These are phyloP conservation scores for Xylariales sp. DNA, from an alignment of 2,329 filamentous ascomycete species.

Conservation along the genomic window DNA sequence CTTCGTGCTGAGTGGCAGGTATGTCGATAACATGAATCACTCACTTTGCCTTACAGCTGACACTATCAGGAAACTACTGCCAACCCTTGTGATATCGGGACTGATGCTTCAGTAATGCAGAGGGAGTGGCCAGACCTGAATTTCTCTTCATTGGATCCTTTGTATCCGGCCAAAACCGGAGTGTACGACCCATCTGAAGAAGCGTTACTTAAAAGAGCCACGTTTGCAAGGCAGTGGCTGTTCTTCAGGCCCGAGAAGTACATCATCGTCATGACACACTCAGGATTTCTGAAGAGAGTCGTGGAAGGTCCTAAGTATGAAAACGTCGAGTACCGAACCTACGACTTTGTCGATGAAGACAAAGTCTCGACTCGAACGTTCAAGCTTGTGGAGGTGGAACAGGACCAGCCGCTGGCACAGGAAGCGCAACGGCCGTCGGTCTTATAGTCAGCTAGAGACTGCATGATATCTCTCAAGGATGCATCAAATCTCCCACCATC, in stretches of 20 bases:
- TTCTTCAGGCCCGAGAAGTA: constrained; percentile 23
- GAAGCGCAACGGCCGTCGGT: neutral
- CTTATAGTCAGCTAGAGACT: neutral
- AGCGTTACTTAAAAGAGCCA: constrained; percentile 20
- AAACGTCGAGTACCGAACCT: constrained; percentile 25
- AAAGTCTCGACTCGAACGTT: neutral
- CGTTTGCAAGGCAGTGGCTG: constrained; percentile 24
- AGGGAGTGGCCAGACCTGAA: constrained; percentile 25
- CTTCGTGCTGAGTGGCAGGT: constrained; percentile 30
- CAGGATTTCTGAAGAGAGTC: constrained; percentile 24
- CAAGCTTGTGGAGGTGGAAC: constrained; percentile 1
- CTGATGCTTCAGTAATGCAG: constrained; percentile 17
- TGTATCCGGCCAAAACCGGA: constrained; percentile 27
- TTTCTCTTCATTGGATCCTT: constrained; percentile 25
- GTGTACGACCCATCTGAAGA: constrained; percentile 25
- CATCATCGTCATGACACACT: constrained; percentile 27
- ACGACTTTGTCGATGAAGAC: constrained; percentile 15
- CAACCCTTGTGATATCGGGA: constrained; percentile 27
- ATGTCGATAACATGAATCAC: constrained; percentile 6
- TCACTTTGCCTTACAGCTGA: neutral
- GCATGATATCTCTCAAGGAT: too few relatives aligned
- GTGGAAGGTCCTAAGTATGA: constrained; percentile 22
- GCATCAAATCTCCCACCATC: too few relatives aligned
- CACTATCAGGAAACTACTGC: constrained; percentile 23
- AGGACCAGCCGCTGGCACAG: neutral